These are phyloP conservation scores for Schizopora paradoxa DNA, from an alignment of 1,284 basidiomycete genomes.

Conservation along the genomic window DNA sequence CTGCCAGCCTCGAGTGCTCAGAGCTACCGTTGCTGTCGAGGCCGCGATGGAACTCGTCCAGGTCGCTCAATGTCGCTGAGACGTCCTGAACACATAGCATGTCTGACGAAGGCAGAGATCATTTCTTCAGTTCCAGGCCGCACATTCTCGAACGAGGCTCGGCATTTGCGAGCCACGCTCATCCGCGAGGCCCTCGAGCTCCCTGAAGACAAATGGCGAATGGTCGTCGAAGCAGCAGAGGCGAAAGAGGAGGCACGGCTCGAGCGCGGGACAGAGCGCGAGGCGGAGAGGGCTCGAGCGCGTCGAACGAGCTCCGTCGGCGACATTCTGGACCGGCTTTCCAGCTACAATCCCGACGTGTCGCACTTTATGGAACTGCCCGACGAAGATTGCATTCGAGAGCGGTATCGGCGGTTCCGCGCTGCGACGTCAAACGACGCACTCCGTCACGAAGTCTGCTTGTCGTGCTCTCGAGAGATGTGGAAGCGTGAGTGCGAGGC, in stretches of 20 bases:
- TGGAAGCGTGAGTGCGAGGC: neutral
- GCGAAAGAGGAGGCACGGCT: neutral
- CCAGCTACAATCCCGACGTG: neutral
- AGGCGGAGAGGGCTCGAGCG: neutral
- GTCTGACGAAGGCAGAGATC: too few relatives aligned
- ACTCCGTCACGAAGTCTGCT: neutral
- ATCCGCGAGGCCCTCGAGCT: too few relatives aligned
- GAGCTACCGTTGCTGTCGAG: too few relatives aligned
- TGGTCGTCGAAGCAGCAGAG: neutral
- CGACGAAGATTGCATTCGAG: neutral
- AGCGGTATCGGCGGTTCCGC: neutral
- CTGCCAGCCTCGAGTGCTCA: too few relatives aligned
- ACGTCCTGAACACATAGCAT: too few relatives aligned
- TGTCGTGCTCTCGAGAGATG: neutral
- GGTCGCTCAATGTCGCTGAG: too few relatives aligned
- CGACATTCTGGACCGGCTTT: neutral
- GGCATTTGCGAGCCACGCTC: too few relatives aligned
- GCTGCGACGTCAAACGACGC: neutral
- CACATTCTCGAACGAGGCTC: too few relatives aligned
- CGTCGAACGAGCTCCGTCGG: neutral
- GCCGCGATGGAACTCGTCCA: too few relatives aligned
- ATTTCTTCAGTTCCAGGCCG: too few relatives aligned
- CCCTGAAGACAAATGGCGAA: too few relatives aligned
- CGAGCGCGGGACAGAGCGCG: neutral
- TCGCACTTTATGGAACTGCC: neutral